A percentile compares a stretch with the other conserved stretches of the same genome.
Evolutionary conservation across 305 asterid genomes (phyloP).

Genomic region (Fraxinus nigra): DNA sequence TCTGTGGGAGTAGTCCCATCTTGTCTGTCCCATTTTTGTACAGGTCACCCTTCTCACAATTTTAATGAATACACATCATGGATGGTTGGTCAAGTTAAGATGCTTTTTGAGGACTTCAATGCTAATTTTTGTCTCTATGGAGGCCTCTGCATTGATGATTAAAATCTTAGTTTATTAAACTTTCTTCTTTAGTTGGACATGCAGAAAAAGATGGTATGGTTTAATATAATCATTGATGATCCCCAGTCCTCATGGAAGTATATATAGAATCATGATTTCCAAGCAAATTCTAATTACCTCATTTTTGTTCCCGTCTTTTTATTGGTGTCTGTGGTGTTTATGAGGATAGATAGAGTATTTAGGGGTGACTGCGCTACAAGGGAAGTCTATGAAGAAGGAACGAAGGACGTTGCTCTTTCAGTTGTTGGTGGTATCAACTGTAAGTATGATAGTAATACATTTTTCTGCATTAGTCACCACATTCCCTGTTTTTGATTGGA

Average conservation of each 20-base stretch:
- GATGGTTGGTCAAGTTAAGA: background rate
- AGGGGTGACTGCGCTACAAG: slow-evolving; percentile 78
- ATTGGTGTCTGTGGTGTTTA: slow-evolving; percentile 12
- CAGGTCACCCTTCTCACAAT: background rate
- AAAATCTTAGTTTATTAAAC: background rate
- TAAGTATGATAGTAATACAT: slow-evolving; percentile 38
- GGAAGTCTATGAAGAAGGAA: slow-evolving; percentile 76
- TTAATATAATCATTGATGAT: background rate
- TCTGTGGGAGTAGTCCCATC: background rate
- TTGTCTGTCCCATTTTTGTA: background rate
- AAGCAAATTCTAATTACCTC: background rate
- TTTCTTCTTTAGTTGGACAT: too few species aligned
- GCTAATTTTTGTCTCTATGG: background rate
- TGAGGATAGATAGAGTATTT: slow-evolving; percentile 68
- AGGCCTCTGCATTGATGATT: background rate
- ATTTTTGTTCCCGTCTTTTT: slow-evolving; percentile 2
- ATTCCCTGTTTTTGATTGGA: slow-evolving; percentile 1
- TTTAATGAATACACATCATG: background rate
- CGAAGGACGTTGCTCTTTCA: slow-evolving; percentile 76
- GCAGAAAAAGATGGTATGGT: background rate
- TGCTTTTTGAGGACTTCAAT: background rate
- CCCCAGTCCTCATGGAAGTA: background rate
- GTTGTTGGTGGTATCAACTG: slow-evolving; percentile 86
- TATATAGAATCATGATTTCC: background rate
- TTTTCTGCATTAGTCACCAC: slow-evolving; percentile 9